Evolutionary conservation across 768 basidiomycete genomes (phyloP).

Genomic region (Naganishia friedmannii): DNA sequence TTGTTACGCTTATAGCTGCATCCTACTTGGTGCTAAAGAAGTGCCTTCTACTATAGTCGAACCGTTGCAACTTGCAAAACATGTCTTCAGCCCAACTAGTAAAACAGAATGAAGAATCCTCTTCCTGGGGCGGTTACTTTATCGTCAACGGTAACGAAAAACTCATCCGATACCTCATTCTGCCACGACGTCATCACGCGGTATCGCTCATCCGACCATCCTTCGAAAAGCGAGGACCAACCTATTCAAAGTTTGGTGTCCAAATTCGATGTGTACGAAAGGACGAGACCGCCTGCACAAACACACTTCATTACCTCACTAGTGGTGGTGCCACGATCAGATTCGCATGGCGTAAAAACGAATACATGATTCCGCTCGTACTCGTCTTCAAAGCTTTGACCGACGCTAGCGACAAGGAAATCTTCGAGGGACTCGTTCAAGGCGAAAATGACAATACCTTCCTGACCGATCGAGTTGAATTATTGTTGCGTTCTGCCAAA

Average conservation of each 20-base stretch:
- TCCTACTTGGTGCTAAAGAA: background rate
- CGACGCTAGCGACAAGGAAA: slow-evolving; percentile 86
- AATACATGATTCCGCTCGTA: slow-evolving; percentile 89
- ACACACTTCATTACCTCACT: slow-evolving; percentile 93
- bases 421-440: slow-evolving; percentile 95
- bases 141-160: slow-evolving; percentile 98
- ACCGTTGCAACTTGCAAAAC: slow-evolving; percentile 82
- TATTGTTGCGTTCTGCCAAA: slow-evolving; percentile 91
- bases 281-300: slow-evolving; percentile 89
- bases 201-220: slow-evolving; percentile 86
- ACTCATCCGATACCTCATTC: slow-evolving; percentile 90
- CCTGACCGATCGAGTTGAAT: slow-evolving; percentile 91
- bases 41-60: slow-evolving; percentile 60
- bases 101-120: slow-evolving; percentile 85
- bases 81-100: slow-evolving; percentile 85
- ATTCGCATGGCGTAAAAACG: slow-evolving; percentile 95
- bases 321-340: slow-evolving; percentile 95
- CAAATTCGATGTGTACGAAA: slow-evolving; percentile 91
- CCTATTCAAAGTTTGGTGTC: slow-evolving; percentile 89
- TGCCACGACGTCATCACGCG: slow-evolving; percentile 92
- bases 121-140: slow-evolving; percentile 98
- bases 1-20: background rate
- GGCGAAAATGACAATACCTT: slow-evolving; percentile 96
- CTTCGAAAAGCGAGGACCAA: slow-evolving; percentile 76
- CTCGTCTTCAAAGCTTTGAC: slow-evolving; percentile 90